Base-by-base conservation (phyloP, 176 grass and related monocot genomes). In the Pontederia crassipes region DNA sequence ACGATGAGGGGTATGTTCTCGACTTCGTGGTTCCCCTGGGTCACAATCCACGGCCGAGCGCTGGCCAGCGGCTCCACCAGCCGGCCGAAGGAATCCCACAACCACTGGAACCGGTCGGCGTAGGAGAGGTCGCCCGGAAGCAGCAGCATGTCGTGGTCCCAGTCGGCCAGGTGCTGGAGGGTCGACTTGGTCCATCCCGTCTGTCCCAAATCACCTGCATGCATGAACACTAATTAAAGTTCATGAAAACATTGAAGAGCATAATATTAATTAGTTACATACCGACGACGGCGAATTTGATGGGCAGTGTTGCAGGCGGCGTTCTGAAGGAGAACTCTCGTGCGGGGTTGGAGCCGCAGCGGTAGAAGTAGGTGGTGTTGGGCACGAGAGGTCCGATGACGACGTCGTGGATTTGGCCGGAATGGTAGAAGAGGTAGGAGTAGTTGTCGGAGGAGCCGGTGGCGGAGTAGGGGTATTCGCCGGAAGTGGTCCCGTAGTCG, bases 41-140 rank as follows among this genome's bases (percentile, higher is more conserved):
- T 94, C 12, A 88, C 81, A 84, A 94, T 94, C 89, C 89, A 96
- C 2, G 83, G 81, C 52, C 89, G 75, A 1, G 75, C 58, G 76
- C 89, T 94, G n/a, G 89, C 89, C 17, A 88, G 80, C 57, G 89
- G 89, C 75, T 84, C 55, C 4, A 94, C 78, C 4, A 94, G 72
- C 0, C 84, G 75, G 9, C 92, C 92, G 48, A 49, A 97, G 47
- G 69, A 78, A 64, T 95, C 89, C 89, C 89, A 95, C 24, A 27
- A 65, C 0, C 48, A 12, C 59, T 85, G 81, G 12, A 61, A 0
- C 1, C 10, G 4, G 71, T 95, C 81, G 0, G 89, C 89, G 66
- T 95, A 95, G 7, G 84, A 95, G 10, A 95, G 78, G 61, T 95
- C 84, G 10, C 84, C 84, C 0, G 84, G 89, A 52, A 88, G 75